Percentiles rank a stretch among this genome's conserved stretches.
phyloP scores from a whole-genome alignment of 2,329 filamentous ascomycete species.

The Ampelomyces quisqualis region DNA sequence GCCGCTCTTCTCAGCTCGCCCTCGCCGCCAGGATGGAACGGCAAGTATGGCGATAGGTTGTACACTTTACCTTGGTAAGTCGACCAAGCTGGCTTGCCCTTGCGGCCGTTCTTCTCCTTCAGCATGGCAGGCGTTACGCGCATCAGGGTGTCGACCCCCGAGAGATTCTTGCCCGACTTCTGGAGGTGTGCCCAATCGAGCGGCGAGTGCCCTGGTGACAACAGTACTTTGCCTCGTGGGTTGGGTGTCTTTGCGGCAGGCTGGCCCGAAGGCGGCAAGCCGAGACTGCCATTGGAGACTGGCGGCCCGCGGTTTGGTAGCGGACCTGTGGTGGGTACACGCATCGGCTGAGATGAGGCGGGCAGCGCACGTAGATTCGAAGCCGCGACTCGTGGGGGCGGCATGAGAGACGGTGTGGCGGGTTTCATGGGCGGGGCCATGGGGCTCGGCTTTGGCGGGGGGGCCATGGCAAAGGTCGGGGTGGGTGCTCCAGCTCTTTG shows the following conservation, averaged over 20 bases:
- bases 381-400: conserved; percentile 40
- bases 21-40: conserved; percentile 68
- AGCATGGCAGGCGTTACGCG: conserved; percentile 82
- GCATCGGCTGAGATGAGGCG: conserved; percentile 36
- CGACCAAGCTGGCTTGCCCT: conserved; percentile 86
- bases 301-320: conserved; percentile 48
- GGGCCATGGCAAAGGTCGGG: conserved; percentile 18
- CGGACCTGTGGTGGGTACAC: conserved; percentile 50
- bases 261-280: conserved; percentile 31
- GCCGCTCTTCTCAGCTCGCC: conserved; percentile 76
- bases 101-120: conserved; percentile 74
- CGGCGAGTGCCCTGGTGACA: conserved; percentile 89
- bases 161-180: conserved; percentile 60
- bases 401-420: conserved; percentile 33
- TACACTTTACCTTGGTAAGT: conserved; percentile 73
- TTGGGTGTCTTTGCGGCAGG: conserved; percentile 44
- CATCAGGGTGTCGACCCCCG: conserved; percentile 56
- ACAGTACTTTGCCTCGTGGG: conserved; percentile 65
- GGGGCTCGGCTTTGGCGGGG: conserved; percentile 21
- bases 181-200: conserved; percentile 93
- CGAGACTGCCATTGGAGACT: conserved; percentile 45
- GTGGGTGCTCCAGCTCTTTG: conserved; percentile 44
- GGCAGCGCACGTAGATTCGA: conserved; percentile 41
- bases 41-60: conserved; percentile 8
- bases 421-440: conserved; percentile 43